Evolutionary conservation across 2,329 filamentous ascomycete species (phyloP).

Genomic region (Talaromyces sp.): DNA sequence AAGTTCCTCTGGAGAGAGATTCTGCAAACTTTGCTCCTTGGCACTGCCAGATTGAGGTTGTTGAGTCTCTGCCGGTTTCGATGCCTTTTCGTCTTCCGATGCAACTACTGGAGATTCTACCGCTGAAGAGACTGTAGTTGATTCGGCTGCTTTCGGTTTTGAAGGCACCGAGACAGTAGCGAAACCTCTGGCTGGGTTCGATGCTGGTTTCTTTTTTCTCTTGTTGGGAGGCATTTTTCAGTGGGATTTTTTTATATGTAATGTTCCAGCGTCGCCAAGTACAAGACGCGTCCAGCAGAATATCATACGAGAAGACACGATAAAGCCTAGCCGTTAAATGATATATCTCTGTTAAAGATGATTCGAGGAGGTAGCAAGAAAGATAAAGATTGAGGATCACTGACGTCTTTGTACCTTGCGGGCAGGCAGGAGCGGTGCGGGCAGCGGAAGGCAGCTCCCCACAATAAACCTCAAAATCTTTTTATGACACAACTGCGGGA

Average conservation of each 20-base stretch:
- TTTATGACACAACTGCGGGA: constrained; percentile 33
- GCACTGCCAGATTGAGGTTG: constrained; percentile 22
- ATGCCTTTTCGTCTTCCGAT: constrained; percentile 29
- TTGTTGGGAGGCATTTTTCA: constrained; percentile 63
- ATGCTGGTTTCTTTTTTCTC: constrained; percentile 88
- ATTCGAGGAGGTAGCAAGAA: neutral
- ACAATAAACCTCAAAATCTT: constrained; percentile 36
- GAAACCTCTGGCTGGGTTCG: constrained; percentile 87
- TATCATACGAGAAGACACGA: neutral
- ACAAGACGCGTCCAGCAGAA: neutral
- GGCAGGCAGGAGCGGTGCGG: constrained; percentile 23
- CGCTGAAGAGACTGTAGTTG: constrained; percentile 28
- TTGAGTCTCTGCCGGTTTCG: constrained; percentile 14
- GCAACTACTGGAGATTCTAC: constrained; percentile 27
- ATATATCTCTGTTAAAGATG: neutral
- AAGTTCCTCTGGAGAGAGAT: constrained; percentile 79
- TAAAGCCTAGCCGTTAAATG: neutral
- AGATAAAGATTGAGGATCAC: constrained; percentile 12
- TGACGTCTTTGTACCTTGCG: constrained; percentile 19
- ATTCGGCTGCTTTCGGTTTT: constrained; percentile 60
- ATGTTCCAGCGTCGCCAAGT: no score
- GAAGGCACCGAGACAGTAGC: constrained; percentile 90
- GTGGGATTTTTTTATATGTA: neutral
- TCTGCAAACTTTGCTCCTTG: constrained; percentile 41
- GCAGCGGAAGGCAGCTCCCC: constrained; percentile 23